Evolutionary conservation across 2,329 filamentous ascomycete species (phyloP), one percentile per base, ranked within the genome.

Genomic region (Plectosphaerella plurivora): DNA sequence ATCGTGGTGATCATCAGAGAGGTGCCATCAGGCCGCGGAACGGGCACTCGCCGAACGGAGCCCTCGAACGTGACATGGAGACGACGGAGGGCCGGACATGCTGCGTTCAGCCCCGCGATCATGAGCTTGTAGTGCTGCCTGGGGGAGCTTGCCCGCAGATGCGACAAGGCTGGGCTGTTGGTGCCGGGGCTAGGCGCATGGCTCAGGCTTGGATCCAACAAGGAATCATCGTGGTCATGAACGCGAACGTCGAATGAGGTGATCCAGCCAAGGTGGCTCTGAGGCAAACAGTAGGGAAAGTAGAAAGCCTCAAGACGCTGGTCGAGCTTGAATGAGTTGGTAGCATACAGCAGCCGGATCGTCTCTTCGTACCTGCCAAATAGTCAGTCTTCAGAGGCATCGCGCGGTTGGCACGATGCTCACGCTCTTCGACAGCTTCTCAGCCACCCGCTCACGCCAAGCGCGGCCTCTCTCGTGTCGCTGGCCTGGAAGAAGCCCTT

Each of bases 291-390:
- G 28, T 50, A 49, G 3, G 51, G 55, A 14, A 57, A 57, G 24
- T 57, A 57, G 48, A 57, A 51, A 15, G 53, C 49, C 28, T 57
- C 53, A 6, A 57, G 51, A 28, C 49, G 49, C 51, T 57, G 55
- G 45, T 57, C 55, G 2, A 57, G 49, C 25, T 57, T 57, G 51
- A 57, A 57, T 2, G 55, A 55, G 39, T 55, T 57, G 42, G 53
- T 57, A 10, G 53, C 49, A 20, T 57, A 57, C 45, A 57, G 49
- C 28, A 57, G 46, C 25, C 53, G 51, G 25, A 55, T 53, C 22
- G 55, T 57, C 51, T 57, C 55, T 16, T 57, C 51, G 47, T 57
- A 57, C 15, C 55, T 57, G 49, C 6, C 15, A 18, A n/a, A 12
- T n/a, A 15, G 47, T 56, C 41, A 56, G 50, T 41, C 5, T 18